Evolutionary conservation across 1,284 basidiomycete genomes (phyloP).

Genomic region (Singerocomus rubriflavus): DNA sequence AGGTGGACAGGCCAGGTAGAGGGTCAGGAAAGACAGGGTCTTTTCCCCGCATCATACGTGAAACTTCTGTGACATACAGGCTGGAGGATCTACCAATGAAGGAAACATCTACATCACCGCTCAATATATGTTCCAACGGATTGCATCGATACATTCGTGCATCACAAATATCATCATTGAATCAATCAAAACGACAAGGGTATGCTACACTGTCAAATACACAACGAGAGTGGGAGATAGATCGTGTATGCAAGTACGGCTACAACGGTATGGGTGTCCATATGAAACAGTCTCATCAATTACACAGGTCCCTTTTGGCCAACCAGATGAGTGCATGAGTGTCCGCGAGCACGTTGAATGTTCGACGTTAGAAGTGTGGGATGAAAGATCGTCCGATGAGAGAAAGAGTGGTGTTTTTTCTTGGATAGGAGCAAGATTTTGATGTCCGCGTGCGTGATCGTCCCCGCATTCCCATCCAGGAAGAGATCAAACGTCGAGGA

Average conservation of each 20-base stretch:
- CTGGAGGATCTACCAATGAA: neutral
- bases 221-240: constrained; percentile 34
- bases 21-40: constrained; percentile 58
- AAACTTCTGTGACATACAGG: constrained; percentile 45
- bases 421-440: constrained; percentile 25
- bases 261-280: constrained; percentile 28
- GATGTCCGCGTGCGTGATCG: constrained; percentile 16
- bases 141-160: constrained; percentile 5
- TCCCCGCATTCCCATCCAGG: constrained; percentile 1
- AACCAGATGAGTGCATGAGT: constrained; percentile 13
- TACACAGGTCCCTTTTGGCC: constrained; percentile 7
- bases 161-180: constrained; percentile 16
- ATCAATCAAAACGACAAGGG: constrained; percentile 25
- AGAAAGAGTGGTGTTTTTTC: constrained; percentile 16
- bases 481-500: constrained; percentile 30
- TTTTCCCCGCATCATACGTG: constrained; percentile 76
- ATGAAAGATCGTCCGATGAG: constrained; percentile 16
- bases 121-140: neutral
- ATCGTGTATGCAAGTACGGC: constrained; percentile 21
- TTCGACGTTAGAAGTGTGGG: constrained; percentile 29
- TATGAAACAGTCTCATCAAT: constrained; percentile 14
- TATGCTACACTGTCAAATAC: constrained; percentile 30
- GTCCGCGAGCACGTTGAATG: constrained; percentile 22
- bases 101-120: neutral
- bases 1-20: constrained; percentile 77